Conservation (phyloP, 129 eudicot genomes). For the Lactuca saligna region DNA sequence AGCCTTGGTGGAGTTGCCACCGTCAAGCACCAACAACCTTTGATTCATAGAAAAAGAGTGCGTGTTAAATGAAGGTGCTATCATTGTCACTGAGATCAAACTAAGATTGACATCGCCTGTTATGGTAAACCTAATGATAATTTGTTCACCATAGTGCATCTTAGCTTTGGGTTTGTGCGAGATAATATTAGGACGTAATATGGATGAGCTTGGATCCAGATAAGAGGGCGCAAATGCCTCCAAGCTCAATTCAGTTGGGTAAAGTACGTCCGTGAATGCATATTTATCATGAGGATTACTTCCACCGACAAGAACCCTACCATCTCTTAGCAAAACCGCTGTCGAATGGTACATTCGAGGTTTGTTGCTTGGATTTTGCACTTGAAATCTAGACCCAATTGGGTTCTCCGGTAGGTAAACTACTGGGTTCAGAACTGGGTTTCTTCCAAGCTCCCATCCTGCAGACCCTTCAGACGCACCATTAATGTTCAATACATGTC, state of each 20-base stretch:
- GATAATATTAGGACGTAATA: slow-evolving; percentile 49
- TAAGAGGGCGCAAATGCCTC: slow-evolving; percentile 65
- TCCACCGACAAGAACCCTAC: slow-evolving; percentile 45
- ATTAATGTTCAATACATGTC: slow-evolving; percentile 49
- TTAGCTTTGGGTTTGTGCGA: slow-evolving; percentile 32
- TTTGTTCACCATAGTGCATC: slow-evolving; percentile 32
- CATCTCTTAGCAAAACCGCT: slow-evolving; percentile 46
- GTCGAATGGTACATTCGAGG: slow-evolving; percentile 59
- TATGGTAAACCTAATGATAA: slow-evolving; percentile 37
- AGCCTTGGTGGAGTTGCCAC: slow-evolving; percentile 12
- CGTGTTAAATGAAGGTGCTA: slow-evolving; percentile 18
- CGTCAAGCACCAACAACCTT: slow-evolving; percentile 25
- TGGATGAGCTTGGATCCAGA: slow-evolving; percentile 16
- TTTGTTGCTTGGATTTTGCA: slow-evolving; percentile 37
- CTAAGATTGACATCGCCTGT: slow-evolving; percentile 26
- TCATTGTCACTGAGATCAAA: slow-evolving; percentile 54
- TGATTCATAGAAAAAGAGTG: slow-evolving; percentile 29
- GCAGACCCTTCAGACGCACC: slow-evolving; percentile 53
- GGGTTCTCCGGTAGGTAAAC: slow-evolving; percentile 38
- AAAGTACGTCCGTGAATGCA: slow-evolving; percentile 41
- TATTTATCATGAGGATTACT: slow-evolving; percentile 23
- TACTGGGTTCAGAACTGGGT: slow-evolving; percentile 50
- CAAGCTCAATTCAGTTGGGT: slow-evolving; percentile 56
- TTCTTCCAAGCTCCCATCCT: slow-evolving; percentile 41
- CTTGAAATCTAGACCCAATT: slow-evolving; percentile 36